Evolutionary conservation across 345 rosid species (phyloP), one percentile per base, ranked within the genome.

Genomic region (Nasturtium officinale): DNA sequence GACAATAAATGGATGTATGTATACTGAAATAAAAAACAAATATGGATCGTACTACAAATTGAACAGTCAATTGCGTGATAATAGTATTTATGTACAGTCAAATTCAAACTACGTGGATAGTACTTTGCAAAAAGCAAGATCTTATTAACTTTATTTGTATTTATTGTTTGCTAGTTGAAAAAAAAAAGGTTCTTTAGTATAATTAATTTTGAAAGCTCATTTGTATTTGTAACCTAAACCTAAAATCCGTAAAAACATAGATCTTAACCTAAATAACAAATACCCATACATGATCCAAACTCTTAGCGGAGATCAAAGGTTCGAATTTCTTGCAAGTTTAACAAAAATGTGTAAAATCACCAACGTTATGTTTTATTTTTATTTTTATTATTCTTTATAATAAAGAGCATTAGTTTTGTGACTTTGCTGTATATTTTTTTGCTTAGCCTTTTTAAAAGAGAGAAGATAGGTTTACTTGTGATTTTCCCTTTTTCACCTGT

Each of bases 401-500:
- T 43, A 45, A 8, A 25, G n/a, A 45, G 37, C 1, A 25, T 9
- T 25, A 65, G 33, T 35, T 56, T 35, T 25, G 53, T 17, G 38
- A 62, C 53, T 47, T 12, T 11, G 40, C 21, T 45, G 43, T 32
- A 6, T 30, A 13, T 48, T 37, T 63, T 3, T n/a, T 37, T 45
- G 13, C 13, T 29, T 30, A 16, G 63, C 40, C 63, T 61, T 75
- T 75, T 68, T 52, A 10, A 7, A 50, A 26, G 32, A 68, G 13
- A 52, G 21, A 40, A 43, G 29, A 9, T 48, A 54, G n/a, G 13
- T 21, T 69, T 63, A 76, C 40, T 61, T 53, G 43, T 62, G 65
- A 30, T 16, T 33, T 69, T 32, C 10, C 48, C 18, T 13, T 67
- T 68, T 67, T 32, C 69, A 75, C 64, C 69, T 60, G 69, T 75